phyloP scores from a whole-genome alignment of 2,329 filamentous ascomycete species.

The Stromatinia cepivora region DNA sequence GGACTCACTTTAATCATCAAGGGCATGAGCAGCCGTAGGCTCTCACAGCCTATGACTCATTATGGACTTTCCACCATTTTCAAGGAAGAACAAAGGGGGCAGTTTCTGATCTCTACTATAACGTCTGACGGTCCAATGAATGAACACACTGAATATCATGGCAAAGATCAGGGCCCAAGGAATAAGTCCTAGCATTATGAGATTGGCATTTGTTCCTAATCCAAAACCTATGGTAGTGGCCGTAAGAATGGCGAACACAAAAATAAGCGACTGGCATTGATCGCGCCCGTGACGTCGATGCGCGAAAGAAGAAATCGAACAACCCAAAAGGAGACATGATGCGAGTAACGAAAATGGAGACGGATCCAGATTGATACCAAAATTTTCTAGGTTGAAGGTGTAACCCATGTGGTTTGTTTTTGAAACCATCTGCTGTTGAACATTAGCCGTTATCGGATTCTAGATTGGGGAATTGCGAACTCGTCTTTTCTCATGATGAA shows the following conservation, averaged over 20 bases:
- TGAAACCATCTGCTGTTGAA: neutral
- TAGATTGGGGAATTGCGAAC: slow-evolving; percentile 8
- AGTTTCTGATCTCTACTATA: neutral
- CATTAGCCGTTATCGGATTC: neutral
- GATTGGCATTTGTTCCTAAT: slow-evolving; percentile 35
- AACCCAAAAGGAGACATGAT: slow-evolving; percentile 43
- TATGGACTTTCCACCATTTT: neutral
- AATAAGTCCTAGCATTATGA: slow-evolving; percentile 42
- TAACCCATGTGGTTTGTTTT: slow-evolving; percentile 7
- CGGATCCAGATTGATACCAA: slow-evolving; percentile 37
- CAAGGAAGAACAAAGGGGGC: neutral
- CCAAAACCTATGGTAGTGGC: slow-evolving; percentile 37
- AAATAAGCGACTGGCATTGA: slow-evolving; percentile 40
- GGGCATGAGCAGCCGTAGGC: neutral
- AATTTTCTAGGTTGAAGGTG: slow-evolving; percentile 26
- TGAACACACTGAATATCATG: slow-evolving; percentile 41
- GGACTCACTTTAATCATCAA: neutral
- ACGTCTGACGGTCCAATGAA: slow-evolving; percentile 33
- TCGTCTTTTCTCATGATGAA: slow-evolving; percentile 33
- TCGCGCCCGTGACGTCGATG: slow-evolving; percentile 42
- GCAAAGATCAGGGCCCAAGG: slow-evolving; percentile 43
- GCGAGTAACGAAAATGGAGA: slow-evolving; percentile 41
- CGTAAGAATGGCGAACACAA: slow-evolving; percentile 34
- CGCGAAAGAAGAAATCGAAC: slow-evolving; percentile 43
- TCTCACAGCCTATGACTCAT: neutral